Conservation (phyloP, 345 rosid species). For the Moricandia arvensis region DNA sequence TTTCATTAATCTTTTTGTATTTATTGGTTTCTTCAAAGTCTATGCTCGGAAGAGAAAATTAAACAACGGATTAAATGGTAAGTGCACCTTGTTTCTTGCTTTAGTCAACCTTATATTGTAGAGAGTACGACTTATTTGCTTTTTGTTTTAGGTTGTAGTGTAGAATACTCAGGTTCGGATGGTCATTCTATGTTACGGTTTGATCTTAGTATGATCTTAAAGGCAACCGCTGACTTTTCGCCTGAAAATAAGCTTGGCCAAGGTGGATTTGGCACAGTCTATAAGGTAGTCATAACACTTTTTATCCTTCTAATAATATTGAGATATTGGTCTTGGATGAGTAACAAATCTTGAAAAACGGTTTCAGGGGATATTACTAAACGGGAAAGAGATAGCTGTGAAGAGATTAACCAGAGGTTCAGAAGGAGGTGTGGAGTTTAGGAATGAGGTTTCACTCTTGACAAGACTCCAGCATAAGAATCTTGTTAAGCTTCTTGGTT, state of each 20-base stretch:
- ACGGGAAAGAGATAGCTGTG: background rate
- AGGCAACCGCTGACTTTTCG: background rate
- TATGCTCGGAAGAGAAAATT: background rate
- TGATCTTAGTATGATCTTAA: background rate
- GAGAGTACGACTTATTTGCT: background rate
- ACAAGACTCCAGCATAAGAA: constrained; percentile 60
- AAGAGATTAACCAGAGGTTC: constrained; percentile 27
- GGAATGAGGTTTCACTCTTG: constrained; percentile 48
- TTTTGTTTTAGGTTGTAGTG: background rate
- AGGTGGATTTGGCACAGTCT: background rate
- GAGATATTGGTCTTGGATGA: background rate
- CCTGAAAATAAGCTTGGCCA: background rate
- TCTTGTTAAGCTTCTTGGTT: constrained; percentile 57
- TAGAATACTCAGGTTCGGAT: background rate
- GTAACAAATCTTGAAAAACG: background rate
- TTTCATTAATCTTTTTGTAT: background rate
- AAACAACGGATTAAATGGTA: background rate
- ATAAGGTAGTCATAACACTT: background rate
- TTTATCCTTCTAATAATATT: background rate
- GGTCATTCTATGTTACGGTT: background rate
- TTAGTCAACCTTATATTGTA: background rate
- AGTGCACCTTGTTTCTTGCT: background rate
- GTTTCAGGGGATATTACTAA: background rate
- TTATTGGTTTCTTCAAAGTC: background rate
- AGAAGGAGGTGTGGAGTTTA: constrained; percentile 52